Conservation (phyloP, 2,329 filamentous ascomycete species). For the Myotisia sp. region DNA sequence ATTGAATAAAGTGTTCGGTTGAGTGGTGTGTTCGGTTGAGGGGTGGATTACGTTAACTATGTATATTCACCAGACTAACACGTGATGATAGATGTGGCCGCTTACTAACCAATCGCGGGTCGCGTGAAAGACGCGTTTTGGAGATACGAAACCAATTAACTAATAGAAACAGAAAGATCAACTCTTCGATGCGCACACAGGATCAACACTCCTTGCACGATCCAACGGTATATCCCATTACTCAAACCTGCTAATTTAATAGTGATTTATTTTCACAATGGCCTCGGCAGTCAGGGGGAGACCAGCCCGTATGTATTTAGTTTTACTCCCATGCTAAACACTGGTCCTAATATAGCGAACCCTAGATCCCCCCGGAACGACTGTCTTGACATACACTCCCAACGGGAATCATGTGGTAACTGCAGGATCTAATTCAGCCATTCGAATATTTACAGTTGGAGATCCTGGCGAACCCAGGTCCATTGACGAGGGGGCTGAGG, state of each 20-base stretch:
- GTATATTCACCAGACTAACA: no score
- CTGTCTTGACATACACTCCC: slow-evolving; percentile 77
- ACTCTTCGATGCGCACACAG: no score
- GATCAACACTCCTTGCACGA: no score
- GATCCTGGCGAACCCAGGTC: slow-evolving; percentile 86
- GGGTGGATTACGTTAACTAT: no score
- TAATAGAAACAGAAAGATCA: no score
- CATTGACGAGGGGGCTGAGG: slow-evolving; percentile 79
- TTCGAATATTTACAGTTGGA: slow-evolving; percentile 81
- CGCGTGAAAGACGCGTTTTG: no score
- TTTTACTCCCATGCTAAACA: neutral
- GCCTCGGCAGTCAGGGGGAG: slow-evolving; percentile 25
- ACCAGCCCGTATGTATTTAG: slow-evolving; percentile 33
- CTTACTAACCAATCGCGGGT: no score
- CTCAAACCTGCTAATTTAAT: neutral
- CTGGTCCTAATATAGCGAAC: neutral
- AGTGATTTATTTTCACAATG: slow-evolving; percentile 7
- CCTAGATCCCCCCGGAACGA: slow-evolving; percentile 67
- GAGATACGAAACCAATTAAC: no score
- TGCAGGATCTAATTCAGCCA: slow-evolving; percentile 82
- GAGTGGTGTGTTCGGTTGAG: no score
- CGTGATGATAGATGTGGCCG: no score
- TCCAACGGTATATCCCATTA: neutral
- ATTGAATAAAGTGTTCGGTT: no score
- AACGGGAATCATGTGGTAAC: slow-evolving; percentile 78